Conservation (phyloP, 331 rosid genomes). For the Dryas integrifolia region DNA sequence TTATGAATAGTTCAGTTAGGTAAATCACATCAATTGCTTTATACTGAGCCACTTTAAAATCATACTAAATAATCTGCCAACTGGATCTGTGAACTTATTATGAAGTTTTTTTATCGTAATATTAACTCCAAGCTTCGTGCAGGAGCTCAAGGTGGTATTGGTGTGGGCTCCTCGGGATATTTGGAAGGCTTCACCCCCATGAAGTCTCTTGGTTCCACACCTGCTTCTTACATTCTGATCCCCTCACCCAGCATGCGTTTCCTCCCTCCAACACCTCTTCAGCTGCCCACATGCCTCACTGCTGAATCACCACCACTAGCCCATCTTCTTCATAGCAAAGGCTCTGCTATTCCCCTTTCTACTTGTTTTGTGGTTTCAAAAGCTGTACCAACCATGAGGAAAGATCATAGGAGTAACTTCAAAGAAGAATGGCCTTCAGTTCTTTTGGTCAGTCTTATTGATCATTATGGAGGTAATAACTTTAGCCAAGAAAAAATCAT, state of each 20-base stretch:
- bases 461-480: conserved; percentile 79
- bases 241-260: conserved; percentile 97
- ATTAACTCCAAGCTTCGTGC: conserved; percentile 21
- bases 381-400: conserved; percentile 93
- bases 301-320: conserved; percentile 98
- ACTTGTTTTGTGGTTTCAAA: conserved; percentile 90
- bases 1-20: conserved; percentile 1
- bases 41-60: neutral
- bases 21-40: neutral
- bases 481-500: conserved; percentile 61
- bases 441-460: conserved; percentile 84
- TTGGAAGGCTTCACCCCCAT: conserved; percentile 93
- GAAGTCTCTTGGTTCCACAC: conserved; percentile 85
- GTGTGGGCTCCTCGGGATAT: conserved; percentile 47
- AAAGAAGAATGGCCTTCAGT: conserved; percentile 96
- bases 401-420: conserved; percentile 62
- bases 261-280: conserved; percentile 87
- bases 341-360: conserved; percentile 87
- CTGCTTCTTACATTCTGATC: conserved; percentile 76
- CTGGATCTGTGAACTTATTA: neutral
- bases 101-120: conserved; percentile 26
- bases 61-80: neutral
- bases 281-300: conserved; percentile 95
- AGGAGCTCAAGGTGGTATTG: conserved; percentile 53
- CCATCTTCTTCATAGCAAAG: conserved; percentile 97